Evolutionary conservation across 768 basidiomycete species (phyloP).

Genomic region (Hypsizygus marmoreus): DNA sequence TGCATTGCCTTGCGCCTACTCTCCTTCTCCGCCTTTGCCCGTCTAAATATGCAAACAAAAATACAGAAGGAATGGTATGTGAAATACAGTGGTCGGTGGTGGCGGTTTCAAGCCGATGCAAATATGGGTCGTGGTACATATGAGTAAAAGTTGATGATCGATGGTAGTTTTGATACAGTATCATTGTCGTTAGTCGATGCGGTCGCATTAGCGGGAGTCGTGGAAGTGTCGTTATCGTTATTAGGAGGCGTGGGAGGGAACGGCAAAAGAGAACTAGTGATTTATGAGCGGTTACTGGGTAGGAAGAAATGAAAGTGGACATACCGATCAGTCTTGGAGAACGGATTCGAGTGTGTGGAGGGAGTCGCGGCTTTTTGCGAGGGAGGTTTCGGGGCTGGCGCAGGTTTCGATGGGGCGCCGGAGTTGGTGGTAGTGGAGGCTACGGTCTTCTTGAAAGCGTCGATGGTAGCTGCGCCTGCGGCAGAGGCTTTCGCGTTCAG

Average conservation of each 20-base stretch:
- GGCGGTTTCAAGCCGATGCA: constrained; percentile 54
- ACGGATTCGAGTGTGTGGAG: constrained; percentile 30
- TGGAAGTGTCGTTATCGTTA: constrained; percentile 7
- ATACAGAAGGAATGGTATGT: constrained; percentile 21
- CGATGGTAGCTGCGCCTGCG: constrained; percentile 24
- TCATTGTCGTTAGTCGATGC: constrained; percentile 20
- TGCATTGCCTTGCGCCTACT: constrained; percentile 71
- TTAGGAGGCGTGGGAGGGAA: constrained; percentile 21
- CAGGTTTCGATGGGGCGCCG: constrained; percentile 21
- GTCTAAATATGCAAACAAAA: constrained; percentile 41
- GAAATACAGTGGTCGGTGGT: constrained; percentile 25
- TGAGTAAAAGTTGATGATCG: constrained; percentile 44
- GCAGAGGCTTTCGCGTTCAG: constrained; percentile 39
- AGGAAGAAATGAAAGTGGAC: constrained; percentile 31
- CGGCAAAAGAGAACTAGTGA: constrained; percentile 46
- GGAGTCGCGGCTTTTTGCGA: constrained; percentile 11
- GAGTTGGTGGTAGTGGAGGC: constrained; percentile 25
- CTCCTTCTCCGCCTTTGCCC: constrained; percentile 73
- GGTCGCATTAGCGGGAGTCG: constrained; percentile 17
- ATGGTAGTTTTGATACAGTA: constrained; percentile 36
- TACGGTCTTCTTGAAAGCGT: constrained; percentile 36
- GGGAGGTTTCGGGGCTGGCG: too few relatives aligned
- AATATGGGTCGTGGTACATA: constrained; percentile 73
- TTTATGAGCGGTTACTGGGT: constrained; percentile 67
- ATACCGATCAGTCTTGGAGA: constrained; percentile 68